phyloP scores from a whole-genome alignment of 2,329 filamentous ascomycete genomes.

The Trichoderma sp. region DNA sequence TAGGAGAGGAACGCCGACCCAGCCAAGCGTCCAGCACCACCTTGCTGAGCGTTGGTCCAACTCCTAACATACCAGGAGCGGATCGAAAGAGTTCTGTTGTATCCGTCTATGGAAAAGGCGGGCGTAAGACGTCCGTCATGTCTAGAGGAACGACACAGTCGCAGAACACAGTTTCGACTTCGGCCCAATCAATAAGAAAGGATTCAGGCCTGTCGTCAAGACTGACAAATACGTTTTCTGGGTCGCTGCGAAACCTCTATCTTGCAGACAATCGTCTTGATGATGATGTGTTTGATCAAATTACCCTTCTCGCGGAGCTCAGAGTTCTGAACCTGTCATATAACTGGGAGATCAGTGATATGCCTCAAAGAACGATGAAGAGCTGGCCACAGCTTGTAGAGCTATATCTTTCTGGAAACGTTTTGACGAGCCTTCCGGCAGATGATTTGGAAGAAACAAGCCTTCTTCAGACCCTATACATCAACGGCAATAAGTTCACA shows the following conservation, averaged over 20 bases:
- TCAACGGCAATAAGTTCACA: slow-evolving; percentile 98
- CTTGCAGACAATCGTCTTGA: slow-evolving; percentile 93
- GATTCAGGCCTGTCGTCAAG: slow-evolving; percentile 85
- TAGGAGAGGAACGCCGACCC: slow-evolving; percentile 70
- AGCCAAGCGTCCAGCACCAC: slow-evolving; percentile 78
- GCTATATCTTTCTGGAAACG: slow-evolving; percentile 93
- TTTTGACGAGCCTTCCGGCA: slow-evolving; percentile 85
- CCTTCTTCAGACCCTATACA: slow-evolving; percentile 84
- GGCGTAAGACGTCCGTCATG: slow-evolving; percentile 82
- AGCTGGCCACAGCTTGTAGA: slow-evolving; percentile 90
- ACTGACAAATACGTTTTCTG: slow-evolving; percentile 83
- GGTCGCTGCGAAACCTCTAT: slow-evolving; percentile 80
- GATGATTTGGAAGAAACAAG: slow-evolving; percentile 93
- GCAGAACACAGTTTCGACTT: slow-evolving; percentile 51
- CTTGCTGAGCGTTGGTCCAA: slow-evolving; percentile 74
- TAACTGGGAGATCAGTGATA: slow-evolving; percentile 84
- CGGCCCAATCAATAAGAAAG: slow-evolving; percentile 69
- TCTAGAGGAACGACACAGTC: slow-evolving; percentile 60
- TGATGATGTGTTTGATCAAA: slow-evolving; percentile 92
- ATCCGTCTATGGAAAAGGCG: slow-evolving; percentile 76
- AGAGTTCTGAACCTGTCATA: slow-evolving; percentile 92
- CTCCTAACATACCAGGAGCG: slow-evolving; percentile 62
- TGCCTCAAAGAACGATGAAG: slow-evolving; percentile 85
- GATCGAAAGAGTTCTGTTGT: slow-evolving; percentile 83
- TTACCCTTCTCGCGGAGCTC: slow-evolving; percentile 80